Conservation (phyloP, 192 early-diverging fungal genomes). For the Geosiphon pyriformis region DNA sequence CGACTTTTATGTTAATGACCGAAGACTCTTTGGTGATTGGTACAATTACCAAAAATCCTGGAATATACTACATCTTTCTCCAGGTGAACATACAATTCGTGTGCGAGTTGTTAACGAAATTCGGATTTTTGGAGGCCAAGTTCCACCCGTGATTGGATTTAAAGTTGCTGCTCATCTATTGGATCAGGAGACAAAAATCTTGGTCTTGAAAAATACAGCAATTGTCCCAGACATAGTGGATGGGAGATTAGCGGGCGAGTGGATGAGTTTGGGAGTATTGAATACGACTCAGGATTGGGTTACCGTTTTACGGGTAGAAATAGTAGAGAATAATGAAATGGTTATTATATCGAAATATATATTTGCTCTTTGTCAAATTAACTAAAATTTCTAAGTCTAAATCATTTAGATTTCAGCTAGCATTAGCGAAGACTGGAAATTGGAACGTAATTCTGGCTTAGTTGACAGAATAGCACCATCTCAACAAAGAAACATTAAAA, state of each 20-base stretch:
- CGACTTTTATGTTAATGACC: slow-evolving; percentile 60
- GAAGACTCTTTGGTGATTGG: slow-evolving; percentile 55
- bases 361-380: too few relatives aligned
- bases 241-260: slow-evolving; percentile 30
- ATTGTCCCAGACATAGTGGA: slow-evolving; percentile 29
- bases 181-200: not conserved
- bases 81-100: slow-evolving; percentile 40
- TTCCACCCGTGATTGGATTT: slow-evolving; percentile 32
- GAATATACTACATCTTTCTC: slow-evolving; percentile 41
- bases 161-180: slow-evolving; percentile 13
- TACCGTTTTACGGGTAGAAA: slow-evolving; percentile 15
- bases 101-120: slow-evolving; percentile 62
- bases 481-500: slow-evolving; percentile 19
- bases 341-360: too few relatives aligned
- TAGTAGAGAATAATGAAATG: slow-evolving; percentile 9
- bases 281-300: slow-evolving; percentile 26
- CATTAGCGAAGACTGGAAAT: too few relatives aligned
- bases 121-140: slow-evolving; percentile 58
- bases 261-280: slow-evolving; percentile 29
- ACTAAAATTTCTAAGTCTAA: too few relatives aligned
- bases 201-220: not conserved
- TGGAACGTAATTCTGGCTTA: too few relatives aligned
- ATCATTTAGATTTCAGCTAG: too few relatives aligned
- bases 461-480: slow-evolving; percentile 19
- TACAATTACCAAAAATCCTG: slow-evolving; percentile 48